Evolutionary conservation across 495 filamentous ascomycete species (phyloP).

Genomic region (Elasticomyces elasticus): DNA sequence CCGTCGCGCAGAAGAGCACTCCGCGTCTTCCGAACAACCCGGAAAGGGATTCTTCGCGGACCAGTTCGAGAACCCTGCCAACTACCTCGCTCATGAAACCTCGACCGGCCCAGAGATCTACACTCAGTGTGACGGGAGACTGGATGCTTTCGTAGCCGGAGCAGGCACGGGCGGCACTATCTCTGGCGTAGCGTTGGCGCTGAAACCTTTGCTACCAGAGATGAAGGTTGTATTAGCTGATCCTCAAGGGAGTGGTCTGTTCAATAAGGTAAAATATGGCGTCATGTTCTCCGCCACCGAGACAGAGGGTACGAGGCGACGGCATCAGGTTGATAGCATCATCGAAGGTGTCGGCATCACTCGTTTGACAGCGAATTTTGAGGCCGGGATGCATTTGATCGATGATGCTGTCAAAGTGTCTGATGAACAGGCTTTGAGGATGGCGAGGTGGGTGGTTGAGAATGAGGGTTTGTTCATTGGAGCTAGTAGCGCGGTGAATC

Average conservation of each 20-base stretch:
- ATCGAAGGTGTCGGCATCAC: conserved; percentile 96
- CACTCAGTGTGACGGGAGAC: conserved; percentile 57
- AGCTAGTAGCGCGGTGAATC: conserved; percentile 92
- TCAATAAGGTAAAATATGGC: conserved; percentile 78
- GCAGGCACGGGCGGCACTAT: conserved; percentile 94
- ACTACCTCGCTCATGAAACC: conserved; percentile 73
- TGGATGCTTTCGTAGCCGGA: conserved; percentile 92
- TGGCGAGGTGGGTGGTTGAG: conserved; percentile 93
- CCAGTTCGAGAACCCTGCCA: conserved; percentile 86
- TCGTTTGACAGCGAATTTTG: conserved; percentile 81
- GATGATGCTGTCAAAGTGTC: conserved; percentile 84
- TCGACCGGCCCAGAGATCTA: conserved; percentile 86
- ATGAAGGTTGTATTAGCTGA: conserved; percentile 78
- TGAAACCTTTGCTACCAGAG: conserved; percentile 58
- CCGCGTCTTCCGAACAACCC: conserved; percentile 37
- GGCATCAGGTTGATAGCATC: conserved; percentile 88
- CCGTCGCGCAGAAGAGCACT: conserved; percentile 63
- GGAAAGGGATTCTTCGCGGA: conserved; percentile 81
- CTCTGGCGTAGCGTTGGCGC: conserved; percentile 68
- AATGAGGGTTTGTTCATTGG: conserved; percentile 92
- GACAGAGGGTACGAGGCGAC: conserved; percentile 74
- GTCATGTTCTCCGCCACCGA: conserved; percentile 92
- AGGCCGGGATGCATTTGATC: conserved; percentile 70
- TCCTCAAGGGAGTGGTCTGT: conserved; percentile 87
- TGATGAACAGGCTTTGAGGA: conserved; percentile 82